These are phyloP conservation scores for Fusarium anguioides DNA, from an alignment of 2,329 filamentous ascomycete species.

Conservation along the genomic window DNA sequence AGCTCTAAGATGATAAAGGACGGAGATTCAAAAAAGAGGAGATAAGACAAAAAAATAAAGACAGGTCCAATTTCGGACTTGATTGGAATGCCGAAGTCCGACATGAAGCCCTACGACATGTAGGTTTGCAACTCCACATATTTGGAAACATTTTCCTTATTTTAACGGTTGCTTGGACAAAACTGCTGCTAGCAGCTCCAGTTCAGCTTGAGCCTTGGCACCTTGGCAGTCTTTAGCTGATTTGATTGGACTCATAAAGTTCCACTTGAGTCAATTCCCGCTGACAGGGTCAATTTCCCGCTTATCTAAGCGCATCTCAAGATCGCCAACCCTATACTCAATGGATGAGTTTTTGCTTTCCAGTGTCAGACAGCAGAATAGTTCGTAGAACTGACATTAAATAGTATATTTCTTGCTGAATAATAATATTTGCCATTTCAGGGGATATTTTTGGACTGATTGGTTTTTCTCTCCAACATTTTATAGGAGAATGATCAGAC, in stretches of 20 bases:
- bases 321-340: neutral
- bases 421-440: too few relatives aligned
- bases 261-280: neutral
- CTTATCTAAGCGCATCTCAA: too few relatives aligned
- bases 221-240: rapidly evolving
- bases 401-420: neutral
- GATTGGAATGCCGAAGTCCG: neutral
- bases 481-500: too few relatives aligned
- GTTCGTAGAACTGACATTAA: neutral
- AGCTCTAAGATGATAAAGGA: rapidly evolving
- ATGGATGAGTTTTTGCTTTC: too few relatives aligned
- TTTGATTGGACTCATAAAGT: neutral
- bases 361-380: too few relatives aligned
- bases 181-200: neutral
- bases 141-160: neutral
- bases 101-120: neutral
- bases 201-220: neutral
- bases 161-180: neutral
- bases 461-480: too few relatives aligned
- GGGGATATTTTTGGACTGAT: too few relatives aligned
- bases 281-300: neutral
- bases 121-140: neutral
- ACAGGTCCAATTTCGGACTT: neutral
- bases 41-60: neutral
- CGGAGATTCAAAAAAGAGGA: neutral